phyloP scores from a whole-genome alignment of 495 filamentous ascomycete genomes.

The Thermochaetoides thermophila region DNA sequence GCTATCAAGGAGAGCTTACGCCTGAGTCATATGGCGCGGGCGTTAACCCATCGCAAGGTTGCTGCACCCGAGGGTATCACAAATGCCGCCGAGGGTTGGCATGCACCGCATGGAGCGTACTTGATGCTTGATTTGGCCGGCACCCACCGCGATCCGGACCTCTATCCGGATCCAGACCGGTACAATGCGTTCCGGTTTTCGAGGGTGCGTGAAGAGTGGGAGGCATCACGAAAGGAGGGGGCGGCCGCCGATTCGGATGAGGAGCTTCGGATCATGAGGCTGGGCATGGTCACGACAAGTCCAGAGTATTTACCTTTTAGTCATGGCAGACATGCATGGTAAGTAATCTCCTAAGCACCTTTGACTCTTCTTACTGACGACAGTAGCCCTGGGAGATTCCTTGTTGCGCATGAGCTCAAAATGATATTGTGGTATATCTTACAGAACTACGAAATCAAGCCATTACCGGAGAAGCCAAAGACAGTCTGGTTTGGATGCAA shows the following conservation, averaged over 20 bases:
- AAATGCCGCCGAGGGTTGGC: conserved; percentile 20
- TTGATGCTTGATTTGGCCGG: conserved; percentile 19
- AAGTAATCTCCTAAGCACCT: conserved; percentile 2
- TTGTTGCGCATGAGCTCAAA: conserved; percentile 30
- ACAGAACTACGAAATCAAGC: conserved; percentile 28
- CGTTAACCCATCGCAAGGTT: conserved; percentile 22
- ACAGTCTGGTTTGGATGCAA: conserved; percentile 19
- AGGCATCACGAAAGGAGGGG: conserved; percentile 12
- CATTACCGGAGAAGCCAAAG: conserved; percentile 12
- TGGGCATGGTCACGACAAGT: conserved; percentile 25
- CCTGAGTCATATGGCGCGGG: conserved; percentile 15
- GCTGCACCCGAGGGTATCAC: conserved; percentile 19
- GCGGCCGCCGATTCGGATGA: conserved; percentile 12
- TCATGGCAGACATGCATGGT: conserved; percentile 26
- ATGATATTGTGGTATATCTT: conserved; percentile 25
- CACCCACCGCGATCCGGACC: conserved; percentile 18
- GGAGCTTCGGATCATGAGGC: conserved; percentile 11
- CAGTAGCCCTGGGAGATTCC: conserved; percentile 28
- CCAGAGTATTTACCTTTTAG: conserved; percentile 21
- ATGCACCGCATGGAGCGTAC: conserved; percentile 16
- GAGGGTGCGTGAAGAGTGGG: conserved; percentile 16
- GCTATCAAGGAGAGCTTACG: conserved; percentile 25
- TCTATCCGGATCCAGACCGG: conserved; percentile 17
- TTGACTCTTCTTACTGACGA: not conserved
- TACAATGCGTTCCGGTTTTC: conserved; percentile 23